A percentile compares a stretch with the other conserved stretches of the same genome.
These are phyloP conservation scores for Royoungia palumana DNA, from an alignment of 768 basidiomycete species.

Conservation along the genomic window DNA sequence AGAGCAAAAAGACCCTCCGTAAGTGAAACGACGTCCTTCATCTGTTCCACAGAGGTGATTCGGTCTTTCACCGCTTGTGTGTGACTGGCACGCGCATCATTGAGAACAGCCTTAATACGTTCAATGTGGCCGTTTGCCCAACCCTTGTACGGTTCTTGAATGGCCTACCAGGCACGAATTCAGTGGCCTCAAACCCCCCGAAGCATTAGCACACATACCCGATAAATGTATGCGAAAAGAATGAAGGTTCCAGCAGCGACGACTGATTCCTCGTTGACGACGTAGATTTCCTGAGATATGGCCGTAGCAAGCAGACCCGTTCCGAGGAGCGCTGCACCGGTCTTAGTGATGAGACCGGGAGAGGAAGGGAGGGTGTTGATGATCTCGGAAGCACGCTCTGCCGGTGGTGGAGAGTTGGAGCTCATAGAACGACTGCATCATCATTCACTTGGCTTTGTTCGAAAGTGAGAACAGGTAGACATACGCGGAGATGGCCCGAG, in stretches of 20 bases:
- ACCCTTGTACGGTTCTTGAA: constrained; percentile 83
- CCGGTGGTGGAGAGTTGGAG: constrained; percentile 65
- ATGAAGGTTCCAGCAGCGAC: constrained; percentile 81
- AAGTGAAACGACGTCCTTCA: constrained; percentile 93
- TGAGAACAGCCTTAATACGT: constrained; percentile 77
- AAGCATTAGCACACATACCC: constrained; percentile 44
- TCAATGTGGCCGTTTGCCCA: constrained; percentile 91
- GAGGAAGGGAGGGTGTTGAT: constrained; percentile 85
- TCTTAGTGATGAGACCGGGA: constrained; percentile 90
- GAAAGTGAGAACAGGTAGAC: constrained; percentile 19
- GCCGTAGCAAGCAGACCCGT: constrained; percentile 86
- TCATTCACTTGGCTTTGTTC: constrained; percentile 7
- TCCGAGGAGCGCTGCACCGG: constrained; percentile 87
- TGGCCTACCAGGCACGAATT: constrained; percentile 43
- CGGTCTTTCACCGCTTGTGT: constrained; percentile 91
- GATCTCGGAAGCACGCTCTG: constrained; percentile 85
- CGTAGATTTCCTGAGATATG: constrained; percentile 96
- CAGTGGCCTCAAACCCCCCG: not conserved
- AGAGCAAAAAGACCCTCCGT: constrained; percentile 89
- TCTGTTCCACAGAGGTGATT: constrained; percentile 85
- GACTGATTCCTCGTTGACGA: constrained; percentile 95
- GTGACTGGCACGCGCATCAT: constrained; percentile 82
- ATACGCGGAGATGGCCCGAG: constrained; percentile 48
- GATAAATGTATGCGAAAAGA: constrained; percentile 77
- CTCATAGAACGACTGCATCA: constrained; percentile 61